phyloP scores from a whole-genome alignment of 2,329 filamentous ascomycete species.

The Talaromyces sp. region DNA sequence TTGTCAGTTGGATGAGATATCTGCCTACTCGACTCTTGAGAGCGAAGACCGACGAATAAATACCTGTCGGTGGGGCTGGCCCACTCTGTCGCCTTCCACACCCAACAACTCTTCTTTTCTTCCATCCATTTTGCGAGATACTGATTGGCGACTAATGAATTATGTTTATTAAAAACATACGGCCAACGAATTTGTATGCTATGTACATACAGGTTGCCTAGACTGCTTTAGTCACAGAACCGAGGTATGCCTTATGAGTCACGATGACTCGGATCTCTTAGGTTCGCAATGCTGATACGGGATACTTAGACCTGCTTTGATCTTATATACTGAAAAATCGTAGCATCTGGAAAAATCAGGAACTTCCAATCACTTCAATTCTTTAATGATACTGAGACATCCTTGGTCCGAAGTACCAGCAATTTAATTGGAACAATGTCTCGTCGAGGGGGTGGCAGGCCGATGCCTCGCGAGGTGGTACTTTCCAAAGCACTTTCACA shows the following conservation, averaged over 20 bases:
- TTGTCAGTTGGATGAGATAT: background rate
- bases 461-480: conserved; percentile 30
- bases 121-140: background rate
- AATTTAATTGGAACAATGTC: conserved; percentile 5
- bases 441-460: conserved; percentile 6
- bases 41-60: background rate
- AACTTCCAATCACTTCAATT: background rate
- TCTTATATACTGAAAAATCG: background rate
- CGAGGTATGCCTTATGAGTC: conserved; percentile 3
- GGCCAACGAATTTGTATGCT: background rate
- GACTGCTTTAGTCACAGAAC: background rate
- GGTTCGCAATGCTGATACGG: background rate
- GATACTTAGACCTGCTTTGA: background rate
- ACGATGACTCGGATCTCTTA: conserved; percentile 1
- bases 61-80: background rate
- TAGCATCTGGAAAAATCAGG: no score
- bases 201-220: background rate
- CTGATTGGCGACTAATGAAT: background rate
- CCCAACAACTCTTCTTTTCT: background rate
- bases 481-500: conserved; percentile 42
- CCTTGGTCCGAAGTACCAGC: background rate
- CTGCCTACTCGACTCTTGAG: background rate
- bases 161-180: no score
- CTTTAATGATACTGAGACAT: background rate
- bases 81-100: background rate